Conservation (phyloP, 495 filamentous ascomycete species). For the Talaromyces adpressus region DNA sequence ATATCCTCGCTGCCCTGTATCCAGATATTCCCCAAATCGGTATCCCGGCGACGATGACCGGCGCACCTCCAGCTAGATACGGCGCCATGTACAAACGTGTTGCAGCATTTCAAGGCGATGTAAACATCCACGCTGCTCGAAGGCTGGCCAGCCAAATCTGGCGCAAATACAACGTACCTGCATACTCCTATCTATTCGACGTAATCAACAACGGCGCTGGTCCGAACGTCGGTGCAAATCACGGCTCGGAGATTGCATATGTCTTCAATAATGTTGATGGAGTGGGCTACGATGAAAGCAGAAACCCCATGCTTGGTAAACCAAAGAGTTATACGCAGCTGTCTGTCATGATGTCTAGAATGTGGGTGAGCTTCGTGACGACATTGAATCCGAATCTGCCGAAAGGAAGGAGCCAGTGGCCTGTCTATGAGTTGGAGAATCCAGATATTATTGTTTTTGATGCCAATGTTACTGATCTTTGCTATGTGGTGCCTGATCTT, state of each 20-base stretch:
- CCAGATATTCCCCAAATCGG: too few species aligned
- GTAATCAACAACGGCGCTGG: too few species aligned
- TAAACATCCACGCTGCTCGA: too few species aligned
- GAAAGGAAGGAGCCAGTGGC: background rate
- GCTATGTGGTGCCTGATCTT: background rate
- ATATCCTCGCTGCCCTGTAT: too few species aligned
- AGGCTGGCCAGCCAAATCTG: too few species aligned
- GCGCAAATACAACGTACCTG: too few species aligned
- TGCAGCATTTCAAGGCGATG: too few species aligned
- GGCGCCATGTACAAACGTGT: too few species aligned
- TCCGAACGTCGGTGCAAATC: background rate
- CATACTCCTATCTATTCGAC: too few species aligned
- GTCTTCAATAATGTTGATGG: background rate
- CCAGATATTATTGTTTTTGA: background rate
- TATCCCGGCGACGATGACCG: too few species aligned
- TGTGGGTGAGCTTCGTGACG: constrained; percentile 50
- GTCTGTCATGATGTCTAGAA: constrained; percentile 43
- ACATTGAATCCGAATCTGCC: constrained; percentile 32
- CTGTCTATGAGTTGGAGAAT: background rate
- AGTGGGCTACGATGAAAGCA: too few species aligned
- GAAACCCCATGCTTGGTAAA: background rate
- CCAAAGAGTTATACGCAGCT: constrained; percentile 27
- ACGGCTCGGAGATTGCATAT: background rate
- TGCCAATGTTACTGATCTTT: background rate
- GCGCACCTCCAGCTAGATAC: too few species aligned